Evolutionary conservation across 2,329 filamentous ascomycete species (phyloP).

Genomic region (Cyanodermella asteris): DNA sequence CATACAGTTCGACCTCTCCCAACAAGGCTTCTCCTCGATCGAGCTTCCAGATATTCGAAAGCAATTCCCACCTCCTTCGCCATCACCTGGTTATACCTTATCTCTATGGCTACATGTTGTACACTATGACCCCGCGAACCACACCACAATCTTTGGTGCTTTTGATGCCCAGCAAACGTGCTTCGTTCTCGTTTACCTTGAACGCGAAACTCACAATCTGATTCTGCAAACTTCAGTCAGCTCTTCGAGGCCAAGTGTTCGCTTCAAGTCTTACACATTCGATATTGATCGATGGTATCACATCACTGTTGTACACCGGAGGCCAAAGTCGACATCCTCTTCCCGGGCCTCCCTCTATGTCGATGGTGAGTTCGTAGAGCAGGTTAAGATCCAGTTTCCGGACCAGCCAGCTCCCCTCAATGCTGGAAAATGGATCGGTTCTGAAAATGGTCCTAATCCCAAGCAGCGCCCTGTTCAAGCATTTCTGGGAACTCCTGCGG

Average conservation of each 20-base stretch:
- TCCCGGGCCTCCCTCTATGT: constrained; percentile 77
- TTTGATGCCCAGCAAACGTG: constrained; percentile 84
- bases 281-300: constrained; percentile 72
- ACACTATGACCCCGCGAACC: constrained; percentile 58
- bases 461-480: constrained; percentile 59
- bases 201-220: constrained; percentile 80
- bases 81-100: constrained; percentile 65
- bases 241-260: constrained; percentile 66
- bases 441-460: constrained; percentile 4
- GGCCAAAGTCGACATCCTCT: constrained; percentile 49
- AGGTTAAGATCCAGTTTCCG: constrained; percentile 76
- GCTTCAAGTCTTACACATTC: constrained; percentile 72
- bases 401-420: constrained; percentile 40
- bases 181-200: constrained; percentile 81
- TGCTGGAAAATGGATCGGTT: background rate
- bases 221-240: constrained; percentile 91
- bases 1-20: constrained; percentile 82
- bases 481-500: constrained; percentile 79
- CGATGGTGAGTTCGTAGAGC: constrained; percentile 82
- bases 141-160: constrained; percentile 89
- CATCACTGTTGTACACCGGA: constrained; percentile 66
- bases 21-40: constrained; percentile 71
- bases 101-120: constrained; percentile 78
- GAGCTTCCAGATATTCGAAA: constrained; percentile 74
- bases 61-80: constrained; percentile 58